Evolutionary conservation across 2,329 filamentous ascomycete genomes (phyloP).

Genomic region (Colletotrichum godetiae): DNA sequence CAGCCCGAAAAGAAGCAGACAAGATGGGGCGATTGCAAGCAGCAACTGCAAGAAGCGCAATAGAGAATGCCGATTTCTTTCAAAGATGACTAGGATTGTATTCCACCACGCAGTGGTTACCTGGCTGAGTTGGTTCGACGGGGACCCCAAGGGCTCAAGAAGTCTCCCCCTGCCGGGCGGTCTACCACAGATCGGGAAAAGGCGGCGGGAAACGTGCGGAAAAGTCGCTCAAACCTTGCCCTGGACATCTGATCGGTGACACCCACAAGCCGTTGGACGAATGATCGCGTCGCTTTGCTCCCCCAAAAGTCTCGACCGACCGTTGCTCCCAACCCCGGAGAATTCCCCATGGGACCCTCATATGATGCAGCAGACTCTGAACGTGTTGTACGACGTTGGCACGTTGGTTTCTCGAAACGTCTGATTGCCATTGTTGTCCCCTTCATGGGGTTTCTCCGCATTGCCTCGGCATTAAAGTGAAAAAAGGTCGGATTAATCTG

Average conservation of each 20-base stretch:
- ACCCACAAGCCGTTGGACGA: slow-evolving; percentile 23
- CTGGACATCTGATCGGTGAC: neutral
- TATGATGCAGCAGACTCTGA: neutral
- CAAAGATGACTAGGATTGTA: slow-evolving; percentile 2
- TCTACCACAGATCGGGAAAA: slow-evolving; percentile 16
- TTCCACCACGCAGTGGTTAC: slow-evolving; percentile 25
- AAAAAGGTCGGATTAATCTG: neutral
- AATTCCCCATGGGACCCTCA: slow-evolving; percentile 32
- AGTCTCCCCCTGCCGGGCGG: neutral
- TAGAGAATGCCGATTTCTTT: neutral
- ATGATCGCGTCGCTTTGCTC: slow-evolving; percentile 19
- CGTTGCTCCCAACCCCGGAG: slow-evolving; percentile 10
- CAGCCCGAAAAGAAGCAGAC: neutral
- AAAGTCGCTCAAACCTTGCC: neutral
- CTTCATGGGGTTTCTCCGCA: slow-evolving; percentile 17
- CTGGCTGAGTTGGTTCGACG: slow-evolving; percentile 14
- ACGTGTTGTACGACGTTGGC: neutral
- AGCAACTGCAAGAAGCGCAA: neutral
- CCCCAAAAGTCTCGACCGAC: slow-evolving; percentile 34
- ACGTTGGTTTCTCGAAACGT: slow-evolving; percentile 22
- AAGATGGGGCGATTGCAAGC: slow-evolving; percentile 1
- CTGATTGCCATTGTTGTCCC: neutral
- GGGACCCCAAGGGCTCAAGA: neutral
- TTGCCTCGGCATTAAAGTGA: slow-evolving; percentile 19
- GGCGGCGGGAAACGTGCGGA: slow-evolving; percentile 29